These are phyloP conservation scores for Zygotorulaspora danielsina DNA, from an alignment of 805 yeast genomes.

Conservation along the genomic window DNA sequence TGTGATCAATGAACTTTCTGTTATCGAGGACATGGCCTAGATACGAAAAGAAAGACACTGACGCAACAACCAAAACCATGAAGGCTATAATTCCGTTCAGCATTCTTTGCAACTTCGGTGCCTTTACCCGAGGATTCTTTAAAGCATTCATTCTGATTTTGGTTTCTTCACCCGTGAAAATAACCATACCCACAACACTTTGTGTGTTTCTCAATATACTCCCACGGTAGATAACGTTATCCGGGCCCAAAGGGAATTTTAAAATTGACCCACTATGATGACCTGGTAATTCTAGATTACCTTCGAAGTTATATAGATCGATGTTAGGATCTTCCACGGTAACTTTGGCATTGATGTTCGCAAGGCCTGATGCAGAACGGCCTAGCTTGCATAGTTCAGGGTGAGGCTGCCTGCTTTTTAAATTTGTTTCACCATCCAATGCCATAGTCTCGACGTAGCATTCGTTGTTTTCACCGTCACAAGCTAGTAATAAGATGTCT, in stretches of 20 bases:
- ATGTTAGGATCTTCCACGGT: slow-evolving; percentile 87
- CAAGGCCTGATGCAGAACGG: slow-evolving; percentile 48
- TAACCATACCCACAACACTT: slow-evolving; percentile 68
- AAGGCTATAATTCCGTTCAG: slow-evolving; percentile 80
- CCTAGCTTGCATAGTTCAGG: slow-evolving; percentile 53
- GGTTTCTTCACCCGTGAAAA: slow-evolving; percentile 93
- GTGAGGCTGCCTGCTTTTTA: slow-evolving; percentile 70
- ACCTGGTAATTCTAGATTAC: slow-evolving; percentile 47
- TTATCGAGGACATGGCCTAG: slow-evolving; percentile 65
- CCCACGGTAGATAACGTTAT: slow-evolving; percentile 87
- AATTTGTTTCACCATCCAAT: slow-evolving; percentile 92
- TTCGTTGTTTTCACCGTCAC: slow-evolving; percentile 57
- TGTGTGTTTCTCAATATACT: slow-evolving; percentile 82
- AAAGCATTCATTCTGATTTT: slow-evolving; percentile 94
- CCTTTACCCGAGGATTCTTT: slow-evolving; percentile 82
- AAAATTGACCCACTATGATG: slow-evolving; percentile 36
- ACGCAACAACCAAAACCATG: slow-evolving; percentile 79
- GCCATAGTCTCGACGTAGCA: slow-evolving; percentile 93
- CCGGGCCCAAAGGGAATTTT: slow-evolving; percentile 64
- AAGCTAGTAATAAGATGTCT: slow-evolving; percentile 69
- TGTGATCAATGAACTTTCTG: slow-evolving; percentile 35
- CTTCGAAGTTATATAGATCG: slow-evolving; percentile 90
- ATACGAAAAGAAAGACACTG: slow-evolving; percentile 72
- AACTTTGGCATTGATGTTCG: slow-evolving; percentile 47
- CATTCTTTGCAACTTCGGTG: slow-evolving; percentile 82